phyloP scores from a whole-genome alignment of 192 early-diverging fungal genomes.

The Phycomyces nitens region DNA sequence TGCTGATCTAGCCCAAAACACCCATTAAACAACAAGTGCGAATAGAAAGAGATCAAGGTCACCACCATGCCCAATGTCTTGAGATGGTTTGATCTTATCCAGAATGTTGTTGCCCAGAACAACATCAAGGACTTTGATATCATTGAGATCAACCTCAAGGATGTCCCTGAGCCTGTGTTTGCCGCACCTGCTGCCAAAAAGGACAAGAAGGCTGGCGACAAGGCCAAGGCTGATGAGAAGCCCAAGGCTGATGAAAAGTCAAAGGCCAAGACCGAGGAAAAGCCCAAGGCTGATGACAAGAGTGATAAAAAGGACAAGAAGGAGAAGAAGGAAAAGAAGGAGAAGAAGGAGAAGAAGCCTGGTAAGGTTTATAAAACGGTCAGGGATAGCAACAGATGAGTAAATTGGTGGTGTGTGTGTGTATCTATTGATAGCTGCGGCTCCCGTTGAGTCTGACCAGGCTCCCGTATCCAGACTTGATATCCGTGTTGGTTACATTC shows the following conservation, averaged over 20 bases:
- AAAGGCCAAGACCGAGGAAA: conserved; percentile 21
- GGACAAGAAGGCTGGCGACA: conserved; percentile 34
- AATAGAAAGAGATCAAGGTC: conserved; percentile 17
- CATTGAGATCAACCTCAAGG: conserved; percentile 40
- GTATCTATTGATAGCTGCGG: conserved; percentile 42
- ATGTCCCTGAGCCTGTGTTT: conserved; percentile 39
- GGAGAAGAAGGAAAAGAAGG: conserved; percentile 59
- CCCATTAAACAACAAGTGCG: conserved; percentile 7
- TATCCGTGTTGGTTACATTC: conserved; percentile 89
- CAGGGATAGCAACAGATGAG: background rate
- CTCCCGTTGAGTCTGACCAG: conserved; percentile 46
- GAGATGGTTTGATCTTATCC: conserved; percentile 79
- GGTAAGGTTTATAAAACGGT: conserved; percentile 11
- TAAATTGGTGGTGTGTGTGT: no score
- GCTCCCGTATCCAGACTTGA: conserved; percentile 78
- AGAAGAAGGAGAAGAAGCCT: conserved; percentile 56
- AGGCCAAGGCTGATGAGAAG: conserved; percentile 28
- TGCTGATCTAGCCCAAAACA: no score
- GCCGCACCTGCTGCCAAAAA: conserved; percentile 9
- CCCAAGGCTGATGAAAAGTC: conserved; percentile 38
- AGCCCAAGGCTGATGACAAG: conserved; percentile 19
- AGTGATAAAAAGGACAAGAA: conserved; percentile 29
- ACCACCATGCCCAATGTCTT: conserved; percentile 57
- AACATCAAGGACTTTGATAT: conserved; percentile 43
- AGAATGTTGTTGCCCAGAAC: conserved; percentile 55